Evolutionary conservation across 345 rosid species (phyloP).

Genomic region (Euphorbia tirucalli): DNA sequence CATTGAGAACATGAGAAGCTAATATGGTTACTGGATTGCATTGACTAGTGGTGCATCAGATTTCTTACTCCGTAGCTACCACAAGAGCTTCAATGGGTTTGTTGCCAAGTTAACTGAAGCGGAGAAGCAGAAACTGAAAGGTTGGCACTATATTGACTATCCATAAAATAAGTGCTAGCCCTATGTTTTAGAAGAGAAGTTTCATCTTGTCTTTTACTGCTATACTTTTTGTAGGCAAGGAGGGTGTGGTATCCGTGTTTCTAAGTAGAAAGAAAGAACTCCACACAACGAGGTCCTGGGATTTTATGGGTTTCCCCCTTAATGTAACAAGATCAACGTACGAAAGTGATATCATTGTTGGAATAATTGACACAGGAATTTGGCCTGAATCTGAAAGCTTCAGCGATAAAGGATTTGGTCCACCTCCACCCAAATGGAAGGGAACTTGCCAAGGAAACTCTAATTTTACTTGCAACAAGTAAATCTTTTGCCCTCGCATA

Average conservation of each 20-base stretch:
- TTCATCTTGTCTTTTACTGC: too few relatives aligned
- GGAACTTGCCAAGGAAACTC: neutral
- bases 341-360: constrained; percentile 7
- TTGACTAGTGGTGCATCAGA: neutral
- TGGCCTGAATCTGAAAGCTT: constrained; percentile 16
- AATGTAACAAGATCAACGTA: neutral
- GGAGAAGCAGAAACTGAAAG: neutral
- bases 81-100: constrained; percentile 17
- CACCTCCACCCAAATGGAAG: constrained; percentile 12
- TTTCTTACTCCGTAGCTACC: neutral
- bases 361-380: constrained; percentile 10
- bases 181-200: too few relatives aligned
- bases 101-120: neutral
- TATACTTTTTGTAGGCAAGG: neutral
- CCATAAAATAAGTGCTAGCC: too few relatives aligned
- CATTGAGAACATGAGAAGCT: too few relatives aligned
- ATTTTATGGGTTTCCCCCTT: constrained; percentile 7
- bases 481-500: neutral
- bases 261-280: neutral
- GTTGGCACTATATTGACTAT: neutral
- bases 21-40: neutral
- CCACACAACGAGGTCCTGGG: constrained; percentile 17
- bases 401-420: constrained; percentile 13
- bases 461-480: constrained; percentile 25
- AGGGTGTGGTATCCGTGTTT: constrained; percentile 9